Conservation (phyloP, 139 green algal species). For the Medakamo hakoo region DNA sequence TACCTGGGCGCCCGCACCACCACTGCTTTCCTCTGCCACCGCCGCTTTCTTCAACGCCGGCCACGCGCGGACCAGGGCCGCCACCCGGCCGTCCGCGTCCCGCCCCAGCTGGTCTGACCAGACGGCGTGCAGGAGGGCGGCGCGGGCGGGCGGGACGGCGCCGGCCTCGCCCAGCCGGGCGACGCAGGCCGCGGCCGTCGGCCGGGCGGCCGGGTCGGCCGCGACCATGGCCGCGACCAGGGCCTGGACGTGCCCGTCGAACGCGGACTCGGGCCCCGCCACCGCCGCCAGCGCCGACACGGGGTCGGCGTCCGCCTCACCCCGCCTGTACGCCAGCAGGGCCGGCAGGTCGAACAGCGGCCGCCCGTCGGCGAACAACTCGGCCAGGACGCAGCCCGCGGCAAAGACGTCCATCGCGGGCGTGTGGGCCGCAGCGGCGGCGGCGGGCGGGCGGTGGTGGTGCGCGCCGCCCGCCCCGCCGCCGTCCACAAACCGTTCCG, state of each 20-base stretch:
- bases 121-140: conserved; percentile 43
- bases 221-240: conserved; percentile 85
- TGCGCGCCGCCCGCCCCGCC: neutral
- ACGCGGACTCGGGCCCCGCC: too few relatives aligned
- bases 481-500: conserved; percentile 59
- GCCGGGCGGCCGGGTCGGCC: conserved; percentile 46
- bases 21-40: too few relatives aligned
- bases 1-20: neutral
- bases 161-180: too few relatives aligned
- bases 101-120: conserved; percentile 37
- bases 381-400: conserved; percentile 82
- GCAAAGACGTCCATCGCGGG: conserved; percentile 79
- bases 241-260: conserved; percentile 25
- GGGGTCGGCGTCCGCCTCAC: conserved; percentile 23
- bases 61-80: conserved; percentile 10
- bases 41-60: neutral
- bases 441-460: neutral
- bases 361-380: conserved; percentile 81
- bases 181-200: conserved; percentile 53
- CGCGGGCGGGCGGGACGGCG: conserved; percentile 56
- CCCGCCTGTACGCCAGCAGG: conserved; percentile 50
- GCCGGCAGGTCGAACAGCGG: conserved; percentile 62
- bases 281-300: conserved; percentile 10
- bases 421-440: neutral
- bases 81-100: conserved; percentile 42